These are phyloP conservation scores for Lactarius sanguifluus DNA, from an alignment of 768 basidiomycete genomes.

Conservation along the genomic window DNA sequence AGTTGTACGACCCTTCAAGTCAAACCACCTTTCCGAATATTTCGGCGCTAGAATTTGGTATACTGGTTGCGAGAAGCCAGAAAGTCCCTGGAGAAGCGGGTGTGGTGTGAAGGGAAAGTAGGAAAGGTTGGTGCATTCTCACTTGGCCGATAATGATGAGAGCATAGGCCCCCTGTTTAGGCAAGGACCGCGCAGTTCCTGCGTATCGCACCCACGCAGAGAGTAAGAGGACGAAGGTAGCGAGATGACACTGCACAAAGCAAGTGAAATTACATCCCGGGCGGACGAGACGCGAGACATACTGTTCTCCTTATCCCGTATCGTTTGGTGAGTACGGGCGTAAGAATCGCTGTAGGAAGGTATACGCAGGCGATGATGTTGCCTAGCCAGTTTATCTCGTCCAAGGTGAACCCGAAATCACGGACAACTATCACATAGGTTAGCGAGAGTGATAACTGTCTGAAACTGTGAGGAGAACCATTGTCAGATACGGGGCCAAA, in stretches of 20 bases:
- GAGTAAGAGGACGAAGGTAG: slow-evolving; percentile 51
- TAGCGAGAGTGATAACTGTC: background rate
- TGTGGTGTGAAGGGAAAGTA: background rate
- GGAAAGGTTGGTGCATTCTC: slow-evolving; percentile 14
- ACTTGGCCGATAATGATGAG: slow-evolving; percentile 75
- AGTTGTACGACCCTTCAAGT: slow-evolving; percentile 70
- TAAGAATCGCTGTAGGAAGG: slow-evolving; percentile 57
- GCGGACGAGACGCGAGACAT: slow-evolving; percentile 33
- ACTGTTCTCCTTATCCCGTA: slow-evolving; percentile 67
- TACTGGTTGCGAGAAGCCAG: slow-evolving; percentile 64
- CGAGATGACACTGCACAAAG: slow-evolving; percentile 60
- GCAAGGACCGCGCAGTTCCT: slow-evolving; percentile 58
- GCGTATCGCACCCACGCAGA: slow-evolving; percentile 79
- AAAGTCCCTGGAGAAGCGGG: slow-evolving; percentile 48
- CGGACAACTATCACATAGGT: slow-evolving; percentile 44
- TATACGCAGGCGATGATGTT: slow-evolving; percentile 64
- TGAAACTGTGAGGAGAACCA: slow-evolving; percentile 41
- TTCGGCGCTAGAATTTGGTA: slow-evolving; percentile 78
- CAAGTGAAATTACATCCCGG: background rate
- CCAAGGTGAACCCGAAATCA: slow-evolving; percentile 67
- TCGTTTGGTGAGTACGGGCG: slow-evolving; percentile 56
- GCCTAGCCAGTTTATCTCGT: slow-evolving; percentile 79
- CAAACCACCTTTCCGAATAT: slow-evolving; percentile 85
- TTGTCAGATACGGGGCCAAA: slow-evolving; percentile 80
- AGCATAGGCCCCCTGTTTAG: slow-evolving; percentile 53